Base-by-base conservation (phyloP, 2,329 filamentous ascomycete species). In the Alternaria atra region DNA sequence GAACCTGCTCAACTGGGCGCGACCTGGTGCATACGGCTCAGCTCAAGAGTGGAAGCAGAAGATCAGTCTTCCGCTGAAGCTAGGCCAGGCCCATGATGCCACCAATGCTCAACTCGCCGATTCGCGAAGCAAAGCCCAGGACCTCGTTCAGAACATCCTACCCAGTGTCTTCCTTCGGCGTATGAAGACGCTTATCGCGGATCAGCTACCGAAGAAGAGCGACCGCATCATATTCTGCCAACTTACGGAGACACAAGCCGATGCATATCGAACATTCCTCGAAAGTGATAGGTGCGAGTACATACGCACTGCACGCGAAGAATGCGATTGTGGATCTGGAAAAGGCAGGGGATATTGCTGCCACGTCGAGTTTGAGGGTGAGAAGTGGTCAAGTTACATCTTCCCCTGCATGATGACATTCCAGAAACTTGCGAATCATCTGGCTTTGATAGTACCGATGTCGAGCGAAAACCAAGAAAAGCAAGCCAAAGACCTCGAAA, bases 211-310 rank as follows among this genome's bases (percentile, higher is more conserved):
- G 0, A 97, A 93, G 80, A 99, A 99, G 84, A 94, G 88, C 34
- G 95, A 99, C 76, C 89, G 90, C 55, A 94, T 98, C 1, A 93
- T 98, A 5, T 99, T 99, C 74, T 99, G 95, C 69, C 93, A 93
- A 1, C 84, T 99, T 20, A 97, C 94, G 0, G 86, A 90, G 5
- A 86, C 89, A 0, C 95, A 99, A 77, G 86, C 87, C 12, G 86
- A 90, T 32, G 94, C 94, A 0, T 99, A 99, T 75, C 86, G 93
- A 68, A 91, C 89, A 37, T 91, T 95, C 55, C 81, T 97, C n/a
- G 85, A 88, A 13, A 91, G 91, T 61, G 86, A 90, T 2, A 85
- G 91, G 7, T 86, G 95, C 2, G 81, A 87, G 1, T 84, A 87
- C 46, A 89, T 99, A 66, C 90, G 89, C 47, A 82, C 81, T 3